Evolutionary conservation across 371 early-diverging fungal genomes (phyloP).

Genomic region (Actinomortierella wolfii): DNA sequence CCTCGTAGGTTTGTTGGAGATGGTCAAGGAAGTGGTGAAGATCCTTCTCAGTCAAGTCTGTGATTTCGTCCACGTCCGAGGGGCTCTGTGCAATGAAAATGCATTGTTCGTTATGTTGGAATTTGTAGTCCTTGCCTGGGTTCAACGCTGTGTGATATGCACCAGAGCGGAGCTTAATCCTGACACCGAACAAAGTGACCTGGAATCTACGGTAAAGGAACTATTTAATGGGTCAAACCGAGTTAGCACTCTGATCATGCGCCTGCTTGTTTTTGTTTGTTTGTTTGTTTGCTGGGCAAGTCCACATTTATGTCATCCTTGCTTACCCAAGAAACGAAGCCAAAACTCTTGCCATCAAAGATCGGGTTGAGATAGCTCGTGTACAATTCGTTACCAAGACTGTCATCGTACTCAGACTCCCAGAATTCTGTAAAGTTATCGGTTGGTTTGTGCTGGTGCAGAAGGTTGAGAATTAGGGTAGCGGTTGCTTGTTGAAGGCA

Average conservation of each 20-base stretch:
- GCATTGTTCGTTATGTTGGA: constrained; percentile 62
- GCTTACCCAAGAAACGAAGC: constrained; percentile 60
- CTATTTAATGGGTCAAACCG: constrained; percentile 3
- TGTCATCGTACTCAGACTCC: constrained; percentile 81
- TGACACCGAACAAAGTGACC: constrained; percentile 70
- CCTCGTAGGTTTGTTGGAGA: constrained; percentile 21
- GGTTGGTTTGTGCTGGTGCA: constrained; percentile 65
- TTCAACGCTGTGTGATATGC: constrained; percentile 60
- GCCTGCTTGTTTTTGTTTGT: too few relatives aligned
- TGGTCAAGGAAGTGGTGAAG: constrained; percentile 32
- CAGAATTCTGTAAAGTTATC: constrained; percentile 67
- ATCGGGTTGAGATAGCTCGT: constrained; percentile 56
- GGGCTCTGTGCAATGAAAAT: constrained; percentile 72
- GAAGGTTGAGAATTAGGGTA: constrained; percentile 68
- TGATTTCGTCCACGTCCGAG: constrained; percentile 58
- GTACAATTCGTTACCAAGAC: constrained; percentile 75
- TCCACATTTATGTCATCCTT: too few relatives aligned
- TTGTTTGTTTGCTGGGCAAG: too few relatives aligned
- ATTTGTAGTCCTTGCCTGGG: constrained; percentile 64
- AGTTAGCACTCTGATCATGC: not conserved
- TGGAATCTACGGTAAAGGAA: constrained; percentile 72
- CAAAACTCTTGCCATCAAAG: constrained; percentile 64
- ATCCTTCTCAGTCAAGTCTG: constrained; percentile 24
- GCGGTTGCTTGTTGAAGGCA: constrained; percentile 72
- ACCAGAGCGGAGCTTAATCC: constrained; percentile 48